These are phyloP conservation scores for Sporothrix humicola DNA, from an alignment of 2,329 filamentous ascomycete species.

Conservation along the genomic window DNA sequence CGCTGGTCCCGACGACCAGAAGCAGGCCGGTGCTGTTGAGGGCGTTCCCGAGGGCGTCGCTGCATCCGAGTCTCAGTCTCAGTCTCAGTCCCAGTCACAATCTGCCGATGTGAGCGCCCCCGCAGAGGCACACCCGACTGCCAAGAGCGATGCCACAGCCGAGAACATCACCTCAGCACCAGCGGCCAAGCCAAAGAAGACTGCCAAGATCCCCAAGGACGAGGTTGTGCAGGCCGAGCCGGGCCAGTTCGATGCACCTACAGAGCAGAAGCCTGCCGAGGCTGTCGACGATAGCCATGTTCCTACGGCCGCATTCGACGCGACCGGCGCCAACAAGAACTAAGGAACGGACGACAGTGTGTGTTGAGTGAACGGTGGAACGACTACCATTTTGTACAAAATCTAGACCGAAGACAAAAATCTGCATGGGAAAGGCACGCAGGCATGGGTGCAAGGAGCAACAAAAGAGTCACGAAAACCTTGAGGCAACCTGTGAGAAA, in stretches of 20 bases:
- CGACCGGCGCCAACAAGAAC: slow-evolving; percentile 44
- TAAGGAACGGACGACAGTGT: slow-evolving; percentile 25
- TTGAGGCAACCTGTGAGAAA: neutral
- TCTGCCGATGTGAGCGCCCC: neutral
- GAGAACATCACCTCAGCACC: slow-evolving; percentile 3
- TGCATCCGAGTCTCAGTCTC: slow-evolving; percentile 29
- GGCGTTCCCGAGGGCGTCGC: slow-evolving; percentile 42
- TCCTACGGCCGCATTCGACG: slow-evolving; percentile 44
- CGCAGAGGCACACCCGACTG: neutral
- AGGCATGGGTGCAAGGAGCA: neutral
- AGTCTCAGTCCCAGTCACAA: slow-evolving; percentile 10
- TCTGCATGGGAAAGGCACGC: neutral
- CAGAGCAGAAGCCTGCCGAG: slow-evolving; percentile 25
- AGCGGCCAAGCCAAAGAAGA: neutral
- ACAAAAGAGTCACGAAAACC: neutral
- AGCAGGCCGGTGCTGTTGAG: slow-evolving; percentile 38
- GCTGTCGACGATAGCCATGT: slow-evolving; percentile 33
- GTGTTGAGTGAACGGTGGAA: neutral
- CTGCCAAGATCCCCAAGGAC: slow-evolving; percentile 14
- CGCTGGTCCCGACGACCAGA: slow-evolving; percentile 36
- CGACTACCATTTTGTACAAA: slow-evolving; percentile 21
- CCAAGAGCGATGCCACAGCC: slow-evolving; percentile 9
- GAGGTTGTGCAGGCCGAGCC: slow-evolving; percentile 28
- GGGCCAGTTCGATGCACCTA: neutral
- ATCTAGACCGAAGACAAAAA: slow-evolving; percentile 5